Evolutionary conservation across 2,329 filamentous ascomycete species (phyloP).

Genomic region (Stylonectria norvegica): DNA sequence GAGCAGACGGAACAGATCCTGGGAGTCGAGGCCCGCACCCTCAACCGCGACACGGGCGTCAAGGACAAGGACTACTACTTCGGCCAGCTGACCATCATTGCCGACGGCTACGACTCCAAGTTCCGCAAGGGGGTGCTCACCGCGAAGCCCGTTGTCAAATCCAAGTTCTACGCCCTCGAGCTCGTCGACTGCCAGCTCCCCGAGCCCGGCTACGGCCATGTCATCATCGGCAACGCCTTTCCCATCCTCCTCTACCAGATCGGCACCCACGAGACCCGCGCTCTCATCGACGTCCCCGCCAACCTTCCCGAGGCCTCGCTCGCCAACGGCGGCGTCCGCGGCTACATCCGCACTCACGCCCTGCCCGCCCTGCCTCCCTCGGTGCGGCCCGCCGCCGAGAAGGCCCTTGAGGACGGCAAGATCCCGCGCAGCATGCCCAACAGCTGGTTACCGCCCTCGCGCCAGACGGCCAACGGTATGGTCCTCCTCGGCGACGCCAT

Average conservation of each 20-base stretch:
- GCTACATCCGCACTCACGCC: slow-evolving; percentile 75
- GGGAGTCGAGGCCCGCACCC: slow-evolving; percentile 74
- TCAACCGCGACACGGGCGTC: slow-evolving; percentile 50
- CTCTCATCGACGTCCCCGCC: slow-evolving; percentile 82
- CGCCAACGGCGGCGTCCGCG: slow-evolving; percentile 76
- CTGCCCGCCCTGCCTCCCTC: slow-evolving; percentile 71
- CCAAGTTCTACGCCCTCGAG: slow-evolving; percentile 91
- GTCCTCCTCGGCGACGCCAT: slow-evolving; percentile 88
- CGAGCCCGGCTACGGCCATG: slow-evolving; percentile 73
- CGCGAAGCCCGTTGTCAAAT: slow-evolving; percentile 66
- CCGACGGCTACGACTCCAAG: slow-evolving; percentile 88
- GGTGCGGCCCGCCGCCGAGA: slow-evolving; percentile 69
- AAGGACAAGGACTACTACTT: slow-evolving; percentile 76
- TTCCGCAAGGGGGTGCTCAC: slow-evolving; percentile 79
- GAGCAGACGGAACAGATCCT: slow-evolving; percentile 68
- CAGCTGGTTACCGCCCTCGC: slow-evolving; percentile 78
- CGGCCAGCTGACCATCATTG: slow-evolving; percentile 79
- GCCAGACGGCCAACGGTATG: slow-evolving; percentile 58
- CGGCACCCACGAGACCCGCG: slow-evolving; percentile 87
- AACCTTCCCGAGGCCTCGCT: slow-evolving; percentile 69
- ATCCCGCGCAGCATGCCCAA: slow-evolving; percentile 89
- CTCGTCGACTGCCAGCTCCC: slow-evolving; percentile 83
- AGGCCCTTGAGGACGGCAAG: slow-evolving; percentile 72
- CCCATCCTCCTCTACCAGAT: slow-evolving; percentile 96
- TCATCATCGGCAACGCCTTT: slow-evolving; percentile 71